Conservation (phyloP, 2,329 filamentous ascomycete species). For the Dothidotthia symphoricarpi region DNA sequence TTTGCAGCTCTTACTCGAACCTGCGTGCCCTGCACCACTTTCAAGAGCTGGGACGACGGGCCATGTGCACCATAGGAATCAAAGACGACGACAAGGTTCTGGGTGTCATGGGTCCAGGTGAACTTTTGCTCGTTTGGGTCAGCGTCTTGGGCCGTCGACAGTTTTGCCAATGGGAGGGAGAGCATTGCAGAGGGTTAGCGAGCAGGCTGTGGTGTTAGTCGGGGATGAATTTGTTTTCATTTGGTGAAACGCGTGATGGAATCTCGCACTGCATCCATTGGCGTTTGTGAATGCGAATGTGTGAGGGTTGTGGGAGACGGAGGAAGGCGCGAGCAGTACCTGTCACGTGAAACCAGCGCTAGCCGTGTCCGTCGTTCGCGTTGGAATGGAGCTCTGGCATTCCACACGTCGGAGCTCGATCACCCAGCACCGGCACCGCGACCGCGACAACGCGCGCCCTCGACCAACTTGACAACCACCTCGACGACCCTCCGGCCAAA, state of each 20-base stretch:
- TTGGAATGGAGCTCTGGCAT: slow-evolving; percentile 26
- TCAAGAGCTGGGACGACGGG: slow-evolving; percentile 34
- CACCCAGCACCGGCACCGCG: slow-evolving; percentile 31
- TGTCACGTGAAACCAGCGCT: slow-evolving; percentile 20
- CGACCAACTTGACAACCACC: slow-evolving; percentile 11
- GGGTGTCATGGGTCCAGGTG: slow-evolving; percentile 37
- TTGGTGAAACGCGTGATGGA: neutral
- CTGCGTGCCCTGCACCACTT: slow-evolving; percentile 44
- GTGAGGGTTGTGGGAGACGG: slow-evolving; percentile 1
- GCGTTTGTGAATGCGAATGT: neutral
- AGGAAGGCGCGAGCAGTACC: slow-evolving; percentile 15
- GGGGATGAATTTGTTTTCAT: slow-evolving; percentile 5
- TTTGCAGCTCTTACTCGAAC: slow-evolving; percentile 41
- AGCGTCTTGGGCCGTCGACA: slow-evolving; percentile 37
- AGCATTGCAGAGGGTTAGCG: slow-evolving; percentile 21
- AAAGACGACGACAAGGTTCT: slow-evolving; percentile 34
- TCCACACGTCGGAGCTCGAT: slow-evolving; percentile 18
- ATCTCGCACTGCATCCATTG: neutral
- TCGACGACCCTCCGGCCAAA: slow-evolving; percentile 24
- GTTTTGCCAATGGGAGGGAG: slow-evolving; percentile 32
- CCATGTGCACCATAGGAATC: slow-evolving; percentile 31
- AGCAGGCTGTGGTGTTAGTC: slow-evolving; percentile 10
- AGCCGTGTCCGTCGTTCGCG: slow-evolving; percentile 13
- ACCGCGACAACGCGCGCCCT: slow-evolving; percentile 29
- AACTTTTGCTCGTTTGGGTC: slow-evolving; percentile 27